Evolutionary conservation across 371 early-diverging fungal species (phyloP).

Genomic region (Umbelopsis sp.): DNA sequence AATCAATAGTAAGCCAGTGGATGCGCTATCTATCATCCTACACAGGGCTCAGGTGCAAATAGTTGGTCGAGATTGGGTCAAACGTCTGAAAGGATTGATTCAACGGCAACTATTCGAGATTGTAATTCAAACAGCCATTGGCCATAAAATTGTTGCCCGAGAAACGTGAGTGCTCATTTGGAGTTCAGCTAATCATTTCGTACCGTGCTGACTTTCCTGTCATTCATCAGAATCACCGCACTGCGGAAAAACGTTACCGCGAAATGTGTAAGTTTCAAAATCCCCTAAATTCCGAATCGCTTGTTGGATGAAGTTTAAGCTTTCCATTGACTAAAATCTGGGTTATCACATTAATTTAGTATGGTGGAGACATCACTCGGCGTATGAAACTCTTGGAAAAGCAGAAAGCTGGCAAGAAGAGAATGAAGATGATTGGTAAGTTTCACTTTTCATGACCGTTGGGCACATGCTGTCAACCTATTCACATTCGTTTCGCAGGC

Average conservation of each 20-base stretch:
- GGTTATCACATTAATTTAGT: conserved; percentile 41
- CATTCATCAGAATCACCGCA: conserved; percentile 58
- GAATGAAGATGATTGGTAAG: conserved; percentile 75
- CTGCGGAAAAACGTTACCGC: conserved; percentile 94
- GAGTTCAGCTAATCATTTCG: too few species aligned
- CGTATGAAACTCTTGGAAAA: conserved; percentile 92
- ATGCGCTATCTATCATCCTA: conserved; percentile 89
- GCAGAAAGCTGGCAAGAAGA: conserved; percentile 90
- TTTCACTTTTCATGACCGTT: too few species aligned
- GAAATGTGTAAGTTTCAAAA: conserved; percentile 75
- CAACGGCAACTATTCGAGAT: conserved; percentile 93
- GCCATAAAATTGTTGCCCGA: conserved; percentile 83
- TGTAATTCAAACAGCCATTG: conserved; percentile 87
- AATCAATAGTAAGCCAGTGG: conserved; percentile 90
- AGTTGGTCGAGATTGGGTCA: conserved; percentile 84
- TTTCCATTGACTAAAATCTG: conserved; percentile 10
- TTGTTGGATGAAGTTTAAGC: background rate
- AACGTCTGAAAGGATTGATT: conserved; percentile 80
- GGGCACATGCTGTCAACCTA: too few species aligned
- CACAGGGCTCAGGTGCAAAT: conserved; percentile 76
- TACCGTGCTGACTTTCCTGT: too few species aligned
- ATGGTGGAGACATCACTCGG: conserved; percentile 92
- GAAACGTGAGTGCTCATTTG: conserved; percentile 66
- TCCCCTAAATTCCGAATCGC: background rate
- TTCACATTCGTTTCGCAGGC: conserved; percentile 30